These are phyloP conservation scores for Chalaropsis ovoidea DNA, from an alignment of 2,329 filamentous ascomycete species.

Conservation along the genomic window DNA sequence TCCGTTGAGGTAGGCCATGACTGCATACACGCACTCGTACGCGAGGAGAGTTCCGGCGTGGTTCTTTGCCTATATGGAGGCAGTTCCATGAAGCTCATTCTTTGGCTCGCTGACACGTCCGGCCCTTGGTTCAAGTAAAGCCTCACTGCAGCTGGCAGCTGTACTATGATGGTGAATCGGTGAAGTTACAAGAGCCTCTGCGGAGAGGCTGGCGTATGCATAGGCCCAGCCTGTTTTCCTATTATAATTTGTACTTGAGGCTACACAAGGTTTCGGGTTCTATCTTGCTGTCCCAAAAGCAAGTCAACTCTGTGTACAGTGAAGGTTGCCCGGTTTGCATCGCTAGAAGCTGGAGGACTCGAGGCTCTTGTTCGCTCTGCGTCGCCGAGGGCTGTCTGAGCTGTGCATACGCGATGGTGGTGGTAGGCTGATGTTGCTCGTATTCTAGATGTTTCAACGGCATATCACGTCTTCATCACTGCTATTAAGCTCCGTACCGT, in stretches of 20 bases:
- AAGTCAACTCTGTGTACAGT: background rate
- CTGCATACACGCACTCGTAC: background rate
- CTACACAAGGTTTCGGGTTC: background rate
- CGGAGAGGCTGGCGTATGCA: background rate
- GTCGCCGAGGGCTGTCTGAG: background rate
- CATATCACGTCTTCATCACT: too few relatives aligned
- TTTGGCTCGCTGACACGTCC: background rate
- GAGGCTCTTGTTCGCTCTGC: background rate
- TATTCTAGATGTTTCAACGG: conserved; percentile 5
- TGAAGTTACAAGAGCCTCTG: background rate
- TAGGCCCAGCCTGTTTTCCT: background rate
- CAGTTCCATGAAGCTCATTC: background rate
- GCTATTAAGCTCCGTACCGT: too few relatives aligned
- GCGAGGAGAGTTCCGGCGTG: background rate
- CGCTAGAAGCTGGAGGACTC: background rate
- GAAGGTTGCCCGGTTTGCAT: background rate
- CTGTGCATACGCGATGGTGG: conserved; percentile 4
- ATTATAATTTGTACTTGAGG: background rate
- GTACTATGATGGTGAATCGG: background rate
- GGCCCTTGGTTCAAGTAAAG: background rate
- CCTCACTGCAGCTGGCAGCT: background rate
- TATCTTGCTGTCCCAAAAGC: background rate
- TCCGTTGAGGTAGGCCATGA: background rate
- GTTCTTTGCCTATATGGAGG: background rate
- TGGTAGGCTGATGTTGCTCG: background rate